Evolutionary conservation across 371 early-diverging fungal species (phyloP), one percentile per base, ranked within the genome.

Genomic region (Saksenaea vasiformis): DNA sequence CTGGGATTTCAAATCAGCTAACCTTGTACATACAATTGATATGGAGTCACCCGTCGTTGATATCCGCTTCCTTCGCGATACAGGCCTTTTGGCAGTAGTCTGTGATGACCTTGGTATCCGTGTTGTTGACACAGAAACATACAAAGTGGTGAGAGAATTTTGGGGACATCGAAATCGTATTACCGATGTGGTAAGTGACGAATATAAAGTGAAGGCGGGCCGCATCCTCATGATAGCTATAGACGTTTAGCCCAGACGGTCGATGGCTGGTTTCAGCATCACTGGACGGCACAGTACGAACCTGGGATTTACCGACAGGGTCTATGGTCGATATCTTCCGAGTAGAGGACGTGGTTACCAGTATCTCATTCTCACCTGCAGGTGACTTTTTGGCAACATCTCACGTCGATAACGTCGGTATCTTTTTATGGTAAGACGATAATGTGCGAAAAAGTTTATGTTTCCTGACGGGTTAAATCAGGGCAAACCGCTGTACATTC

Each of bases 271-370:
- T 97, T 17, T 89, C 94, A 0, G 72, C 89, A 14, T 88, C 92
- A 17, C 77, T 92, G 61, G 98, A 98, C 80, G 82, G 87, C 44
- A 94, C 93, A 4, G 85, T 98, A 26, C 86, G 95, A 43, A 95
- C 95, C 0, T 98, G 96, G 96, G 98, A 98, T 75, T 75, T 98
- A 60, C 95, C 97, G 8, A 87, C 94, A 0, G 96, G 97, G 7
- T 84, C 90, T 47, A 81, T 93, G 85, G 83, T 97, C 35, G 97
- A 96, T 78, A 77, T 88, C 35, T 93, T 95, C 79, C 78, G 79
- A 35, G 87, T 90, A 1, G 87, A 92, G 35, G 79, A 83, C 64
- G 84, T 96, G 27, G 89, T 90, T 1, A 93, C 95, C 36, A 91
- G 92, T 68, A 56, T 97, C 28, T 73, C 93, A 2, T 92, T 98